Base-by-base conservation (phyloP, 352 stramenopile genomes). In the Phytophthora sp. region DNA sequence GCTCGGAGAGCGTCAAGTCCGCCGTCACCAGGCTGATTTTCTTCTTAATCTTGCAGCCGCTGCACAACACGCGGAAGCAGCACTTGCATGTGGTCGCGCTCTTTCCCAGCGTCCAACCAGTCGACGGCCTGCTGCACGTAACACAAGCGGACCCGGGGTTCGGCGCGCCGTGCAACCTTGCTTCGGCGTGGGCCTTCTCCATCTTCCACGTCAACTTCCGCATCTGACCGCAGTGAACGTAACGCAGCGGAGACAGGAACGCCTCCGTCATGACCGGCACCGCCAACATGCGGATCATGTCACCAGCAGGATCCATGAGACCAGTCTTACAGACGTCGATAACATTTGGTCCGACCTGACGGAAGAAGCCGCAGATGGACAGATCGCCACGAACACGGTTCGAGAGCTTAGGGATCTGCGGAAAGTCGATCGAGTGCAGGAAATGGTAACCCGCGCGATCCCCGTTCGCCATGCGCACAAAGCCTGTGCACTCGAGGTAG, bases 161-260 rank as follows among this genome's bases (percentile, higher is more conserved):
- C 9, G 69, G 69, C 3, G 52, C 57, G 1, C 68, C 68, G 8
- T 76, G 63, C 7, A 64, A n/a, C 12, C 68, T 17, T 0, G 68
- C 63, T 37, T 76, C 68, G 1, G 57, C 45, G 24, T 76, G 68
- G 0, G 62, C 43, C 15, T 69, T 73, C 66, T 78, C 58, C 75
- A 88, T 72, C 18, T 77, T 72, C 81, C 81, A 90, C 54, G 74
- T 76, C 27, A 90, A 55, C 50, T 90, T 90, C 7, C 84, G 79
- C 78, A 88, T 88, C 55, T 87, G 78, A 20, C 69, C 77, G 54
- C 78, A 90, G 45, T 82, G 60, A 12, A 77, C 69, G 42, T 77
- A 74, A 0, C 64, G 64, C 26, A 71, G 31, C 3, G 65, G 46
- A 35, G 77, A 80, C 20, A 85, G 31, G 38, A 89, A 72, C 1